Evolutionary conservation across 2,329 filamentous ascomycete genomes (phyloP), one percentile per base, ranked within the genome.

Genomic region (Chalaropsis ovoidea): DNA sequence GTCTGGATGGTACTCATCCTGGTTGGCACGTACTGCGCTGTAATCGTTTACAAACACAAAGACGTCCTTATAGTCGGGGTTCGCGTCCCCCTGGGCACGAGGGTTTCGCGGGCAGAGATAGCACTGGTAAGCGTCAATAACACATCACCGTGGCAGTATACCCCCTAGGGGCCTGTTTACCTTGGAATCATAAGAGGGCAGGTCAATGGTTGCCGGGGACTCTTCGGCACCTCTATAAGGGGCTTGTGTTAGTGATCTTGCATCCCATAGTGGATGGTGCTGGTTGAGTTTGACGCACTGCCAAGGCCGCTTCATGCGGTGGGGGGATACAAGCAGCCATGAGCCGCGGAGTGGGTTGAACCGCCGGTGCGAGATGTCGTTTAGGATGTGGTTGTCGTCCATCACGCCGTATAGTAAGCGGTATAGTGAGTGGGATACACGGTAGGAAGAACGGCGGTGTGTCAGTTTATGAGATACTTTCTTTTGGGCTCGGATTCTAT

Each of bases 11-110:
- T 97, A 99, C 61, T 89, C 86, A 39, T 87, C 86, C 75, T 99
- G 94, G 69, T 89, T 81, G 76, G 96, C 92, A 77, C 96, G 96
- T 62, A 99, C 93, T 1, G 94, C 94, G 72, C 90, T 95, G 76
- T 94, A 99, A 75, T 99, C 94, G 72, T 99, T 99, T 70, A 97
- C 88, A 72, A 99, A 99, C 47, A 93, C 87, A 74, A 95, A 97
- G 0, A 91, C 95, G 72, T 84, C 84, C 63, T 88, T 81, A 73
- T 97, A 99, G 64, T 88, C 80, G 0, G 94, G 93, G 72, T 99
- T 99, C 68, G 76, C 74, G 72, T 94, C 90, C 65, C 94, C 94
- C 71, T 90, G 86, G 2, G 94, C 94, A 66, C 94, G 87, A 70
- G 87, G 81, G 74, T 99, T 99, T 45, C 91, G 85, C 0, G 94